Evolutionary conservation across 306 rosid species (phyloP), one percentile per base, ranked within the genome.

Genomic region (Amphicarpaea edgeworthii): DNA sequence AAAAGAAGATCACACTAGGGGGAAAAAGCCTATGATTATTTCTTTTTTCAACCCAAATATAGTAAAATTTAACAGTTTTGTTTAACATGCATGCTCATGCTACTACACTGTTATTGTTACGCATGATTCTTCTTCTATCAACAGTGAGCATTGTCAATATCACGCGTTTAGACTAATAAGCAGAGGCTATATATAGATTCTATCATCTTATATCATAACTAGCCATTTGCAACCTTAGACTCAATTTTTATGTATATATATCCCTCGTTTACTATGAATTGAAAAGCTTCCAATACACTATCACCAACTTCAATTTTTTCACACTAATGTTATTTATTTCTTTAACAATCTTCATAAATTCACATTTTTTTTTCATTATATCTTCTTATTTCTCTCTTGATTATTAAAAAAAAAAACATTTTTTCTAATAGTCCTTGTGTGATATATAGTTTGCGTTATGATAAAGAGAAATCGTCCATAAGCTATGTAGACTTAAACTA

Each of bases 131-230:
- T 40, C 16, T 23, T 72, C 54, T 0, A 72, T 40, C 65, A 38
- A 37, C 47, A 17, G 9, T 15, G 26, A 24, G 12, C 26, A 55
- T 40, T 40, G 15, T 57, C 11, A 15, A 9, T 2, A 38, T 21
- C n/a, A 71, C 64, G 10, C 45, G 40, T 71, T 40, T 54, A 54
- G 15, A 20, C 23, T 53, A 53, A 70, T 17, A 51, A 51, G 17
- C 49, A 17, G 2, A 37, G 49, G 21, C 40, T 38, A 71, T 2
- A 71, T 2, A 16, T 70, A 49, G 64, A 50, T 17, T 51, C 34
- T 70, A 70, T 19, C 5, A 30, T 34, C 10, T 24, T 68, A 68
- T 9, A 30, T 34, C 10, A 45, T 68, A 68, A n/a, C 38, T 42
- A 15, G 54, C 50, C 9, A 38, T 19, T 7, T 9, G n/a, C 49